A percentile compares a stretch with the other conserved stretches of the same genome.
phyloP scores from a whole-genome alignment of 2,329 filamentous ascomycete genomes.

The Polychaeton citri region DNA sequence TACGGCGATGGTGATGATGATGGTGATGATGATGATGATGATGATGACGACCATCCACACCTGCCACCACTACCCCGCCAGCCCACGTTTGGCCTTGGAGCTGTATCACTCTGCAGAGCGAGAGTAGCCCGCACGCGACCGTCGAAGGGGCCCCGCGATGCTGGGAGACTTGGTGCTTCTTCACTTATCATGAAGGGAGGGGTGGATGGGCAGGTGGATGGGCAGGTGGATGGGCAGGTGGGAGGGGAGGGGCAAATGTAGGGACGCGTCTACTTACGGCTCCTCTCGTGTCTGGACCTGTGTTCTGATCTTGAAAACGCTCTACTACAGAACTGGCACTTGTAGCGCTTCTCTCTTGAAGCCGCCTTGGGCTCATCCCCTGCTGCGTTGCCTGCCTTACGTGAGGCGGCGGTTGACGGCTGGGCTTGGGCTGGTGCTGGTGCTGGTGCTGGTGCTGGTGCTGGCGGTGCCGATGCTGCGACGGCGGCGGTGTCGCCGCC shows the following conservation, averaged over 20 bases:
- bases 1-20: conserved; percentile 5
- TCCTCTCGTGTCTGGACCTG: conserved; percentile 89
- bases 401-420: not conserved
- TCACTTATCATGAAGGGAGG: too few species aligned
- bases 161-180: too few species aligned
- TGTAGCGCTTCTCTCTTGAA: conserved; percentile 80
- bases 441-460: not conserved
- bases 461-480: too few species aligned
- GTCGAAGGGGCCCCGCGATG: too few species aligned
- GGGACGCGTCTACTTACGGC: too few species aligned
- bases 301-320: conserved; percentile 97
- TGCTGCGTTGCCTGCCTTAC: conserved; percentile 1
- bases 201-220: too few species aligned
- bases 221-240: too few species aligned
- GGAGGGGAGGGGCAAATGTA: not conserved
- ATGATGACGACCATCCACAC: not conserved
- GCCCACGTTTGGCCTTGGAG: conserved; percentile 9
- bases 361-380: conserved; percentile 9
- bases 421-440: not conserved
- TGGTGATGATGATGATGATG: not conserved
- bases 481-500: too few species aligned
- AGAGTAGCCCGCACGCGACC: too few species aligned
- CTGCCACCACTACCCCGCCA: conserved; percentile 9
- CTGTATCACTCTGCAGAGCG: conserved; percentile 6
- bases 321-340: conserved; percentile 96